Base-by-base conservation (phyloP, 2,329 filamentous ascomycete genomes). In the Aspergillus pseudoglaucus region DNA sequence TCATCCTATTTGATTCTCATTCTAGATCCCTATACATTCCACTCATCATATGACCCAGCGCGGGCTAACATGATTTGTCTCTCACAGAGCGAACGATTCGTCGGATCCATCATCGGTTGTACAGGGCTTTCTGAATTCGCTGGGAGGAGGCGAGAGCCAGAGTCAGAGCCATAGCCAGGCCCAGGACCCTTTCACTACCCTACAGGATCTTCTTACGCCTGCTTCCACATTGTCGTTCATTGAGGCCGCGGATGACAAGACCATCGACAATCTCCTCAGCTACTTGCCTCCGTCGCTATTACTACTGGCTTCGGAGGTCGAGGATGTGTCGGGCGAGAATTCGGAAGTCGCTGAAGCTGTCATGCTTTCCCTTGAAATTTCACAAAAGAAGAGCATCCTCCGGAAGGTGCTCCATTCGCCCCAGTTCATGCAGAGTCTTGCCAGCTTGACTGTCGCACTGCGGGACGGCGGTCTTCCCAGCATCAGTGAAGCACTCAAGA, bases 401-500 rank as follows among this genome's bases (percentile, higher is more conserved):
- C 84, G 83, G 65, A 85, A 84, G 62, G 90, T 97, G 6, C 72
- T 97, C 12, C 82, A 88, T 54, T 94, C 88, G 55, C 91, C 93
- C 15, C 93, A 98, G 63, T 90, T 98, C 62, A 81, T 83, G 51
- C 93, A 97, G 67, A 91, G 88, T 56, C 71, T 96, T 35, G 81
- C 83, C 0, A 93, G 87, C 63, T 72, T 98, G 58, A 95, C 90
- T 0, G 83, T 90, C 68, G 93, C 93, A 10, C 75, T 98, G 47
- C 79, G 90, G 48, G 91, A 97, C 59, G 93, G 93, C 10, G 93
- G 91, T 0, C 71, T 98, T 48, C 90, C 91, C 4, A 94, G 84
- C 58, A 86, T 98, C 54, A 86, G 89, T 6, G 90, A 95, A 59
- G 91, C 90, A 3, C 74, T 98, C 35, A 81, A 83, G 6, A 80